Evolutionary conservation across 2,329 filamentous ascomycete genomes (phyloP), one percentile per base, ranked within the genome.

Genomic region (Dactylellina leptospora): DNA sequence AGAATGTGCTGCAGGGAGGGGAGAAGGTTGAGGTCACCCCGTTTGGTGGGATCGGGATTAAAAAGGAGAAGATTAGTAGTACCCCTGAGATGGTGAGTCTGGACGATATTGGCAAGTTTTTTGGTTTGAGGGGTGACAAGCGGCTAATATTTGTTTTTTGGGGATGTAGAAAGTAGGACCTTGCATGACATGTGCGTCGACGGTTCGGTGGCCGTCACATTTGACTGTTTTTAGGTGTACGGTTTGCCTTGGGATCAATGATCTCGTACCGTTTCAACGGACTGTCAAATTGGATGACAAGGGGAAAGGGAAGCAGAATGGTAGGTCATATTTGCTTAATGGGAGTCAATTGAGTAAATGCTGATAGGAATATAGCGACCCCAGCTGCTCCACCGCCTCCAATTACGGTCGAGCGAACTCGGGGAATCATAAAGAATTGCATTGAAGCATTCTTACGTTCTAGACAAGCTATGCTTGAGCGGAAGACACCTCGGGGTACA

Each of bases 181-280:
- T 76, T 96, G 92, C 79, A 92, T 93, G 86, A 93, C 92, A 30
- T 96, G 92, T 79, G 90, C 89, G 76, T 90, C 89, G 60, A 86
- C 88, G 62, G 88, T 96, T 74, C 85, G 89, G 63, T 96, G 92
- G 88, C 91, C 91, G 1, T 86, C 84, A 73, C 86, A 88, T 58
- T 81, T 92, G 73, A 85, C 85, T 33, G 85, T 89, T 36, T 96
- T 95, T 79, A 86, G 91, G 76, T 96, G 92, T 79, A 90, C 90
- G 42, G 89, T 91, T 60, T 96, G 92, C 79, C 82, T 90, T 76
- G 95, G 90, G 16, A 87, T 96, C 78, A 96, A 96, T 78, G 92
- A 96, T 78, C 80, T 96, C 56, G 83, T 85, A 70, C 83, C 84
- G 42, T 64, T 79, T 16, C 64, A 64, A 56, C 64, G 56, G 48